Conservation (phyloP, 1,284 basidiomycete genomes). For the Gomphus bonarii region DNA sequence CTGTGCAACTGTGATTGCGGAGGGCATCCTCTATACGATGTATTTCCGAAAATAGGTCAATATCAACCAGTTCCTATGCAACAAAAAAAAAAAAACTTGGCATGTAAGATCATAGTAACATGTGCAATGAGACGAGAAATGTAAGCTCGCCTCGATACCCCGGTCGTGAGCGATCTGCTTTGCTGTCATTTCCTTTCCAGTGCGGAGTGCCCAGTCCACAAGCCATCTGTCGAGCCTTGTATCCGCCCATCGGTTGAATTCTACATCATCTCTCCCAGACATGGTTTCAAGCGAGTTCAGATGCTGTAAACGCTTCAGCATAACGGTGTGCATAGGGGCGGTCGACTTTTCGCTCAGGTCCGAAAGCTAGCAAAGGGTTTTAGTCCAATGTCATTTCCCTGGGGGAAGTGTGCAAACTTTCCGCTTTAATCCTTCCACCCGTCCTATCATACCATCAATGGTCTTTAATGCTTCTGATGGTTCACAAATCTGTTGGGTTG, state of each 20-base stretch:
- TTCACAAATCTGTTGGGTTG: conserved; percentile 28
- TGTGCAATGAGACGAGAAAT: neutral
- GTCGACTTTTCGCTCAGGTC: conserved; percentile 59
- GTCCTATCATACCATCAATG: conserved; percentile 67
- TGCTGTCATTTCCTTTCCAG: conserved; percentile 63
- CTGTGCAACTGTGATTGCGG: conserved; percentile 63
- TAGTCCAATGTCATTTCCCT: neutral
- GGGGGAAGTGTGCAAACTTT: conserved; percentile 43
- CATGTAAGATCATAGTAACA: neutral
- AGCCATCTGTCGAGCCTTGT: conserved; percentile 82
- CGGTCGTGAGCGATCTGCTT: conserved; percentile 58
- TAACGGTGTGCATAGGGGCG: conserved; percentile 57
- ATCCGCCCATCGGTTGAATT: conserved; percentile 69
- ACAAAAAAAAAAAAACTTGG: neutral
- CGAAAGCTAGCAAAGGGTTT: conserved; percentile 37
- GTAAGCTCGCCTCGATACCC: conserved; percentile 51
- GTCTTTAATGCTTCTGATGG: conserved; percentile 45
- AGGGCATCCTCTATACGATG: conserved; percentile 78
- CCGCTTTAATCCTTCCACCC: conserved; percentile 67
- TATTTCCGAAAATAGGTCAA: conserved; percentile 87
- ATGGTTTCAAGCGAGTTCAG: conserved; percentile 50
- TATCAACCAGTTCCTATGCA: conserved; percentile 75
- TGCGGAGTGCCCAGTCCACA: conserved; percentile 82
- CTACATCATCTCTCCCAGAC: conserved; percentile 38
- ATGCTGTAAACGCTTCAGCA: conserved; percentile 64